phyloP scores from a whole-genome alignment of 2,329 filamentous ascomycete genomes.

The Bisporella sp. region DNA sequence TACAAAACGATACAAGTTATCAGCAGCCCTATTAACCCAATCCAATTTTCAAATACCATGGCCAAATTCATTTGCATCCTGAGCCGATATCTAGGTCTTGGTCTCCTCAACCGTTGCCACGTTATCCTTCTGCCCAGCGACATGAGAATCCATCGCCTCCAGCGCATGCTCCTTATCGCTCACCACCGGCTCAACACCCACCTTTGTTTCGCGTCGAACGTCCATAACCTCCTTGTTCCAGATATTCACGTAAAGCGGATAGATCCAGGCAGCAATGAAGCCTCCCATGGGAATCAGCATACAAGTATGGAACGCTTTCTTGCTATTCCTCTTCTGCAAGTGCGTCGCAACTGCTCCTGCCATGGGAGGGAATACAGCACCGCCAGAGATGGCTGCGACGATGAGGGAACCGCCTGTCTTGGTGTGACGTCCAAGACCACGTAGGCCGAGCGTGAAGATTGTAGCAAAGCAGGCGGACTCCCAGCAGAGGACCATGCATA shows the following conservation, averaged over 20 bases:
- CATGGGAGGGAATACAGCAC: constrained; percentile 65
- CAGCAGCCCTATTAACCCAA: no score
- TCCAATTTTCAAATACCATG: no score
- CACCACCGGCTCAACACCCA: constrained; percentile 5
- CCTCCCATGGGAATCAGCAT: constrained; percentile 29
- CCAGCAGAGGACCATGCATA: constrained; percentile 70
- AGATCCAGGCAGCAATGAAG: constrained; percentile 28
- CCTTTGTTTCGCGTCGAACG: constrained; percentile 10
- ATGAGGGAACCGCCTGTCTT: constrained; percentile 69
- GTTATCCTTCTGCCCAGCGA: not conserved
- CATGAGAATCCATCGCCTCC: constrained; percentile 2
- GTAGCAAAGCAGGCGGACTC: constrained; percentile 76
- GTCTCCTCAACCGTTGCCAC: not conserved
- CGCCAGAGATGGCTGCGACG: constrained; percentile 64
- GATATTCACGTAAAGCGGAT: constrained; percentile 29
- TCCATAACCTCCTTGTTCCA: constrained; percentile 26
- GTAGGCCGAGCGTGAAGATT: constrained; percentile 70
- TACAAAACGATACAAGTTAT: no score
- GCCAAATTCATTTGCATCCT: no score
- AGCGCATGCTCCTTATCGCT: constrained; percentile 8
- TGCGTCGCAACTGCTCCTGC: constrained; percentile 47
- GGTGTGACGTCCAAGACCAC: constrained; percentile 67
- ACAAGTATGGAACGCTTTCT: constrained; percentile 16
- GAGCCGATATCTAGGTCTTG: no score
- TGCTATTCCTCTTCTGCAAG: constrained; percentile 8